These are phyloP conservation scores for Drechslerella coelobrocha DNA, from an alignment of 2,329 filamentous ascomycete species.

Conservation along the genomic window DNA sequence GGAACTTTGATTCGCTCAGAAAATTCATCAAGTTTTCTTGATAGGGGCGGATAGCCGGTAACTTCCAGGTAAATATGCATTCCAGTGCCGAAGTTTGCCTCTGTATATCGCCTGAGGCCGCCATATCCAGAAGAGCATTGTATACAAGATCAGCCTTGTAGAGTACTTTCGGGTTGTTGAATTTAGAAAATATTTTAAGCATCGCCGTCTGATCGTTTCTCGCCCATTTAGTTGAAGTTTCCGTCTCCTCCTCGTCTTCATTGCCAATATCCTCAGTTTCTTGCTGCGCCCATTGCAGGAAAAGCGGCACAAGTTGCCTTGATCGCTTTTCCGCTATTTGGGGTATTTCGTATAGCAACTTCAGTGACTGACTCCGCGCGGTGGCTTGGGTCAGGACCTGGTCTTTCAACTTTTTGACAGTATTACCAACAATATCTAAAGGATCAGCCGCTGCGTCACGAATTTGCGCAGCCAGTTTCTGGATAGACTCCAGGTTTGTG, in stretches of 20 bases:
- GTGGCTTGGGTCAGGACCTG: slow-evolving; percentile 52
- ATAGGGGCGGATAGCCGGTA: slow-evolving; percentile 75
- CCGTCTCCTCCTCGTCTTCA: slow-evolving; percentile 56
- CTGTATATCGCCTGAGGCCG: slow-evolving; percentile 88
- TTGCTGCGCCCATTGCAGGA: slow-evolving; percentile 74
- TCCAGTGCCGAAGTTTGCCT: slow-evolving; percentile 85
- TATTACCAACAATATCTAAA: background rate
- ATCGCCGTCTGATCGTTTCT: slow-evolving; percentile 83
- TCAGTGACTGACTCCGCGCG: slow-evolving; percentile 78
- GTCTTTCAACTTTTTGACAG: slow-evolving; percentile 23
- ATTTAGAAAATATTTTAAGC: slow-evolving; percentile 80
- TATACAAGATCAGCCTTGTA: slow-evolving; percentile 80
- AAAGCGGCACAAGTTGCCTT: slow-evolving; percentile 80
- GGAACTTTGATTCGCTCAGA: slow-evolving; percentile 87
- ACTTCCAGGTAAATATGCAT: slow-evolving; percentile 88
- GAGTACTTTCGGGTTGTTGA: slow-evolving; percentile 82
- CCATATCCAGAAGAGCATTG: slow-evolving; percentile 72
- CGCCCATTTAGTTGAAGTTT: slow-evolving; percentile 66
- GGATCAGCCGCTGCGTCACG: slow-evolving; percentile 7
- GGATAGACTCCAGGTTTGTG: slow-evolving; percentile 71
- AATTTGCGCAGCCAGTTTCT: slow-evolving; percentile 63
- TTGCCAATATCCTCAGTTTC: slow-evolving; percentile 60
- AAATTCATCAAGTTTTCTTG: slow-evolving; percentile 85
- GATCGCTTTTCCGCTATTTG: slow-evolving; percentile 84
- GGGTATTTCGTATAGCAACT: slow-evolving; percentile 76